Evolutionary conservation across 2,329 filamentous ascomycete species (phyloP), one percentile per base, ranked within the genome.

Genomic region (Aspergillus sp.): DNA sequence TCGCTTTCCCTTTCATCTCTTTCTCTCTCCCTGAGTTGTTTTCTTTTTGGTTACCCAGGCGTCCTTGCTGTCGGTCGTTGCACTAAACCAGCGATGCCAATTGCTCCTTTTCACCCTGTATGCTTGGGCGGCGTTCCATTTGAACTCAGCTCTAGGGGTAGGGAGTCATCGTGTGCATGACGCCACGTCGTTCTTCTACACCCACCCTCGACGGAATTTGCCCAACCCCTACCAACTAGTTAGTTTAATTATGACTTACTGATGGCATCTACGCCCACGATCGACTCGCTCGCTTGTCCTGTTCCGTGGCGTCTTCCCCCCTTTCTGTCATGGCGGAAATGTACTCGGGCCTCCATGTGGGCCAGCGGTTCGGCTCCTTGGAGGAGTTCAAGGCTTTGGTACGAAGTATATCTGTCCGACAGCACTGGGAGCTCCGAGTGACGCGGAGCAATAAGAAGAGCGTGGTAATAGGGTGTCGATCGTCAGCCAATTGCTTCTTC

Each of bases 381-480:
- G 75, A 77, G 53, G 74, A 75, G 4, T 77, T 77, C 63, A 77
- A 77, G 59, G 66, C 67, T 45, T 67, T 72, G 54, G 72, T 77
- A 57, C 73, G 74, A 54, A 75, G 67, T 60, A 75, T 76, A 59
- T 77, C 75, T n/a, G 74, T 77, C 36, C 67, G 73, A 20, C 75
- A 77, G 49, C 73, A 76, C 57, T 77, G 75, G 75, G 74, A 77
- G 57, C 71, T 77, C 45, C 71, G 75, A 32, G 75, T 77, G 42
- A 69, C 72, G 52, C 70, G 75, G 51, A 77, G 75, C 65, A 77
- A 77, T 59, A 75, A 75, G 60, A 76, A 77, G 55, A 76, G 73
- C 49, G 75, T 77, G 53, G 73, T 77, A n/a, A 69, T 77, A 55
- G 73, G 74, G 32, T 77, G 75, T 63, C 73, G 75, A 49, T 76